Evolutionary conservation across 306 rosid species (phyloP), one percentile per base, ranked within the genome.

Genomic region (Psophocarpus tetragonolobus): DNA sequence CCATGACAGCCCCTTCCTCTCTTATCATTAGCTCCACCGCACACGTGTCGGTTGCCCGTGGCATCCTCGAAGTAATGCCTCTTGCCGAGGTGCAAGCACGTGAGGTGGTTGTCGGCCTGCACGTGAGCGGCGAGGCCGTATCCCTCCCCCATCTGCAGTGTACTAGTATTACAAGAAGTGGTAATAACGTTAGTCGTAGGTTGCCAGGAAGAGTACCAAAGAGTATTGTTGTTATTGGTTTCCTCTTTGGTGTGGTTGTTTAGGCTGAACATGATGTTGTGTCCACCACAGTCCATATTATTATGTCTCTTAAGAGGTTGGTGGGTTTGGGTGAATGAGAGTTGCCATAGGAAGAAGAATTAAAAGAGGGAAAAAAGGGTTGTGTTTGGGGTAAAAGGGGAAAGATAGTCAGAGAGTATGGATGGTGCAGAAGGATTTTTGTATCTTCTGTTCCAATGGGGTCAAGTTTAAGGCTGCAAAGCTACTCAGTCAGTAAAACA

Each of bases 21-120:
- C 30, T 39, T 66, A 21, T 38, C 85, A 11, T 82, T 32, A 17
- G 27, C 83, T 30, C 6, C 68, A 1, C 79, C 81, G 8, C 13
- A 13, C 33, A 66, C 72, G 72, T 66, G 72, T 41, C 72, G 72
- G 39, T 15, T 53, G 32, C 72, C 60, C 72, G 8, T 27, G 1
- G 3, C 4, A 39, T 88, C 93, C 93, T 87, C 96, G 35, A 92
- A 90, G 87, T 90, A 92, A 74, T 90, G 89, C 73, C 97, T 72
- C 87, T 90, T 92, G 8, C 97, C 97, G 5, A 92, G 92, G 82
- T 92, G 87, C 89, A 92, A 79, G 78, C 93, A 92, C 86, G 75
- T 85, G 6, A 92, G 85, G 47, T 90, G 89, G 1, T 95, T 90
- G 85, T 92, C 97, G 12, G 83, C 87, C 20, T 85, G 89, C 57